Base-by-base conservation (phyloP, 495 filamentous ascomycete genomes). In the Podospora anserina region DNA sequence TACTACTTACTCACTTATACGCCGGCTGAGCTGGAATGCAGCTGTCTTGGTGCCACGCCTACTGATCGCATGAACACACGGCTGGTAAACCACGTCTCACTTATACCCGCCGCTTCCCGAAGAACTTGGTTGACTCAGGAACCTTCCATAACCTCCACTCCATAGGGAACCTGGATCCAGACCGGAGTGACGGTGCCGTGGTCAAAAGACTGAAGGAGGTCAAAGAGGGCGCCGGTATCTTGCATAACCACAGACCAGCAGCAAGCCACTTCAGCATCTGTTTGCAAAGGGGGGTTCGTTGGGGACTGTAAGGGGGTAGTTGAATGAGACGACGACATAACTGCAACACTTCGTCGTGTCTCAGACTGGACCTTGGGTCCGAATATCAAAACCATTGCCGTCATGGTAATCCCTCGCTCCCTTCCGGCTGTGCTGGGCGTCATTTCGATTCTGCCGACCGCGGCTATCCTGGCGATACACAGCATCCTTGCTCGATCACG, bases 401-500 rank as follows among this genome's bases (percentile, higher is more conserved):
- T 61, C 32, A 83, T 83, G 81, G 68, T 70, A 30, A 73, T 79
- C 56, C 74, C 74, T 63, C 74, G 69, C 44, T 13, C 70, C 2
- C 67, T 83, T 65, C 75, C 78, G 28, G 71, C 71, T 34, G 75
- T 63, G 68, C 73, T 84, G 71, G 82, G 82, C 63, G 64, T 70
- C 19, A 32, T 79, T 62, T 76, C 82, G 49, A 64, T 78, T 15
- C 59, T 83, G 13, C 75, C 82, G 3, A 84, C 82, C 9, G 75
- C 77, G 19, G 78, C 80, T 18, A 70, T 76, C 28, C 49, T 84
- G 23, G 74, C 75, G 39, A 72, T 82, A 6, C 78, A 83, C 57
- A 74, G 78, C 27, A 74, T 82, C 39, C 71, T 84, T 28, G 79
- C 81, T 7, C 75, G 69, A 19, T 80, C 76, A 61, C 57, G 76